Percentiles rank a stretch among this genome's conserved stretches.
Conservation (phyloP, 129 eudicot species). For the Flaveria robusta region DNA sequence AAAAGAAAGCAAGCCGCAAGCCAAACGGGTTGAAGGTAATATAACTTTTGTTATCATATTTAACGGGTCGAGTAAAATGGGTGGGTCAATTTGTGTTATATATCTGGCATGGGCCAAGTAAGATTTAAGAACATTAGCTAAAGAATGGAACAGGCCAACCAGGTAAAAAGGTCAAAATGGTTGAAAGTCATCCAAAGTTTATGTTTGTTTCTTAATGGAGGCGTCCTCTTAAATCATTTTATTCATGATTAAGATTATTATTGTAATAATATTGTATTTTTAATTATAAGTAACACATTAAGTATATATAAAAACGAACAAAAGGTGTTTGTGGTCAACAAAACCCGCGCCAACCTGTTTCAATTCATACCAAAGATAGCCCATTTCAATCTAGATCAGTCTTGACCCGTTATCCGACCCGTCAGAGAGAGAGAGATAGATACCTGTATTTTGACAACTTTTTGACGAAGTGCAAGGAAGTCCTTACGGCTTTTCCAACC, state of each 20-base stretch:
- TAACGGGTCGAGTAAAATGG: background rate
- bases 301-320: background rate
- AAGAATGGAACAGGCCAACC: background rate
- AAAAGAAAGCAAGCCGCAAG: background rate
- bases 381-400: background rate
- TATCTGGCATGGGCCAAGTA: background rate
- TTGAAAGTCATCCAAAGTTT: background rate
- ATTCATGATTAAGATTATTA: background rate
- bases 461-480: slow-evolving; percentile 80
- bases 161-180: background rate
- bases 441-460: slow-evolving; percentile 97
- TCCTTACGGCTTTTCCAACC: slow-evolving; percentile 92
- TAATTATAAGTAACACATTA: background rate
- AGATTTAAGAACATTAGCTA: background rate
- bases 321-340: background rate
- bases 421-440: slow-evolving; percentile 12
- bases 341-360: slow-evolving; percentile 2
- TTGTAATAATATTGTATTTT: background rate
- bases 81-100: background rate
- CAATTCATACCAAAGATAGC: background rate
- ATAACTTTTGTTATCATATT: background rate
- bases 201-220: background rate
- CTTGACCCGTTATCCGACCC: background rate
- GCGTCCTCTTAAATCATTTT: background rate
- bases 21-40: background rate